Conservation (phyloP, 75 land plant genomes). For the Cunninghamia lanceolata region DNA sequence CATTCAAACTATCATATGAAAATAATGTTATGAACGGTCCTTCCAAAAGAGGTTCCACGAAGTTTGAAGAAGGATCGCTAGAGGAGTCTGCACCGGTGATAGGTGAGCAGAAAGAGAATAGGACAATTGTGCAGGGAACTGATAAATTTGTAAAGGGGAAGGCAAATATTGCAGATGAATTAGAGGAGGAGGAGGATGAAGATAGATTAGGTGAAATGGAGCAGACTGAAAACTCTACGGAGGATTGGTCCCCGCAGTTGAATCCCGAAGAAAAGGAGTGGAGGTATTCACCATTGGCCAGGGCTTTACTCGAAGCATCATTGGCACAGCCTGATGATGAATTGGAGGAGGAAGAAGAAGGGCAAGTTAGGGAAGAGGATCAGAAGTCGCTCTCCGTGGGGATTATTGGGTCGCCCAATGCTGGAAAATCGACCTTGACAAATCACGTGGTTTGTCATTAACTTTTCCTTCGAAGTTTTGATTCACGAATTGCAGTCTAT, state of each 20-base stretch:
- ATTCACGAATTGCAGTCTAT: neutral
- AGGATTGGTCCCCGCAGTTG: neutral
- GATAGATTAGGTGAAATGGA: neutral
- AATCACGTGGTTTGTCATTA: constrained; percentile 64
- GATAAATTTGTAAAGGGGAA: neutral
- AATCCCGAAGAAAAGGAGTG: constrained; percentile 23
- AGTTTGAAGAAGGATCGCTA: neutral
- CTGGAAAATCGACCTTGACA: constrained; percentile 86
- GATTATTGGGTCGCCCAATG: constrained; percentile 94
- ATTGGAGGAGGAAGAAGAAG: constrained; percentile 34
- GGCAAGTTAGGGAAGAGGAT: constrained; percentile 62
- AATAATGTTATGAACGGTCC: neutral
- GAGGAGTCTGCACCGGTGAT: neutral
- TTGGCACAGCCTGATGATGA: constrained; percentile 39
- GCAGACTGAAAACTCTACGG: neutral
- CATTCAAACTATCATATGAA: neutral
- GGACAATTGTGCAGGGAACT: neutral
- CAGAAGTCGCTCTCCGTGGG: constrained; percentile 89
- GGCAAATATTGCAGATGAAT: neutral
- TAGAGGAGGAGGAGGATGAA: neutral
- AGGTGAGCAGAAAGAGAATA: neutral
- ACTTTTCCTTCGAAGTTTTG: neutral
- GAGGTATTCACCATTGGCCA: constrained; percentile 40
- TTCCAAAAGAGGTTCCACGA: neutral
- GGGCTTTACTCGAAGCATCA: constrained; percentile 51